Conservation (phyloP, 257 asterid species). For the Solanum chmielewskii region DNA sequence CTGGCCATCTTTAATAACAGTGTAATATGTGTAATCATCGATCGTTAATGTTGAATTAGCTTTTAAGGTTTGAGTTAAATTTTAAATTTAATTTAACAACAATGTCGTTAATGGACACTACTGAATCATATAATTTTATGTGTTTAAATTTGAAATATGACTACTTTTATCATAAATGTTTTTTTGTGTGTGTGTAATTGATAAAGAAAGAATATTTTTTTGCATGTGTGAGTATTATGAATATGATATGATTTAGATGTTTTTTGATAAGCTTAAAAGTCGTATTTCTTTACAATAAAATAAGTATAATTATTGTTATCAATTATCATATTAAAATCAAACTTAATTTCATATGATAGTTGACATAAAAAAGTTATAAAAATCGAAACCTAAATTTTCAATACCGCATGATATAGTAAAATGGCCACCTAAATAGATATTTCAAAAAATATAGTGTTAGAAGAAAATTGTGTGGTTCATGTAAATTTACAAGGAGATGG, state of each 20-base stretch:
- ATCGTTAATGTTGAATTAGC: rapidly evolving
- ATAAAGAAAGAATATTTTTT: too few species aligned
- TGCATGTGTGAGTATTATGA: not conserved
- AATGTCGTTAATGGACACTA: not conserved
- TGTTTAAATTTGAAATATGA: not conserved
- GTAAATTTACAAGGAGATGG: not conserved
- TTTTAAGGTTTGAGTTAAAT: too few species aligned
- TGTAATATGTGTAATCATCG: too few species aligned
- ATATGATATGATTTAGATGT: too few species aligned
- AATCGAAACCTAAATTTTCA: too few species aligned
- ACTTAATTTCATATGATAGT: too few species aligned
- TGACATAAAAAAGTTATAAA: too few species aligned
- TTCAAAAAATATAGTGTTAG: not conserved
- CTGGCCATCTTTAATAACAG: not conserved
- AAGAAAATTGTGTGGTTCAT: not conserved
- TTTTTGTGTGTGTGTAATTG: not conserved
- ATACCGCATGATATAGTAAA: too few species aligned
- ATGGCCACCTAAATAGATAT: not conserved
- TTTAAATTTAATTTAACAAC: too few species aligned
- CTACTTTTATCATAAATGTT: not conserved
- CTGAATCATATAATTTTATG: not conserved
- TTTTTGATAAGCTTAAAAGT: too few species aligned
- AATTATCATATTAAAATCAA: too few species aligned
- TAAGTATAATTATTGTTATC: too few species aligned
- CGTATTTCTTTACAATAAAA: not conserved